Evolutionary conservation across 805 yeast species (phyloP).

Genomic region (Lachancea fermentati): DNA sequence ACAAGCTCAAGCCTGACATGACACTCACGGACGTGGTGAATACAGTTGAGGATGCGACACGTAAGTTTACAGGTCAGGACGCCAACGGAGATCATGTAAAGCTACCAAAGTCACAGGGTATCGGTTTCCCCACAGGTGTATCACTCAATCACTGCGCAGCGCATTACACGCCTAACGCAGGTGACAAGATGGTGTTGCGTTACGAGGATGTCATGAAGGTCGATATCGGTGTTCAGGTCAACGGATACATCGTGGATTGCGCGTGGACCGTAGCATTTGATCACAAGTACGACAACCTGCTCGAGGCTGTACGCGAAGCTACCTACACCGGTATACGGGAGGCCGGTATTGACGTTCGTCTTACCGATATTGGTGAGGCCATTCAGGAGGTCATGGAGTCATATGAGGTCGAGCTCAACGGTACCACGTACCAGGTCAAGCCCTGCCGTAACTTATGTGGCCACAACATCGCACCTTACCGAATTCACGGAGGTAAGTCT

Average conservation of each 20-base stretch:
- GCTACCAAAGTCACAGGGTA: conserved; percentile 55
- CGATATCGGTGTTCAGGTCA: conserved; percentile 93
- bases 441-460: conserved; percentile 92
- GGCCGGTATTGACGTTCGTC: conserved; percentile 93
- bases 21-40: conserved; percentile 85
- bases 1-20: conserved; percentile 84
- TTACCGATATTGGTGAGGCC: conserved; percentile 93
- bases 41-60: conserved; percentile 75
- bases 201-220: conserved; percentile 95
- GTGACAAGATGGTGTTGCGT: conserved; percentile 74
- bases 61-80: conserved; percentile 63
- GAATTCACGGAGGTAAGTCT: conserved; percentile 90
- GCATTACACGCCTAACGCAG: conserved; percentile 95
- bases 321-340: conserved; percentile 89
- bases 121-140: conserved; percentile 98
- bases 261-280: conserved; percentile 92
- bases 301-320: conserved; percentile 86
- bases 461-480: conserved; percentile 79
- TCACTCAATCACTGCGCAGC: conserved; percentile 94
- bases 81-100: conserved; percentile 45
- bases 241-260: conserved; percentile 89
- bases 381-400: conserved; percentile 97
- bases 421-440: conserved; percentile 77
- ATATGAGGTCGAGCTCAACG: conserved; percentile 86
- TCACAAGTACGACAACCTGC: conserved; percentile 70